Conservation (phyloP, 352 stramenopile genomes). For the Globisporangium sylvaticum region DNA sequence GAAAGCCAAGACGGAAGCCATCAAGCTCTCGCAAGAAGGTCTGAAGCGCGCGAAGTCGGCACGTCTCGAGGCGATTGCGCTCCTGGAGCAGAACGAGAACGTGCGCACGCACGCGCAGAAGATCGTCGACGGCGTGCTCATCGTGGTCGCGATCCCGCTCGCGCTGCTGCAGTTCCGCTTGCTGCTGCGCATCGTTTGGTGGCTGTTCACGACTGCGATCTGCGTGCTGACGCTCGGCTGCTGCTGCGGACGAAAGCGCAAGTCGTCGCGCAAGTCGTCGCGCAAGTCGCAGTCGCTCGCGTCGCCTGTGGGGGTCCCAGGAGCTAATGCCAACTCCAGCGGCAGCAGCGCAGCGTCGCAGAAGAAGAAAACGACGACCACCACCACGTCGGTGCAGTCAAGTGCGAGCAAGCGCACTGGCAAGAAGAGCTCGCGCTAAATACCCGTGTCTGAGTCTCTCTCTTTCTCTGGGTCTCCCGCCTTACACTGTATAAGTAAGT, state of each 20-base stretch:
- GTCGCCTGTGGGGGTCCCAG: slow-evolving; percentile 16
- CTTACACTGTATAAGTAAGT: neutral
- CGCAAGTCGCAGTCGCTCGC: slow-evolving; percentile 18
- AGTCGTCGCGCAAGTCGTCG: slow-evolving; percentile 18
- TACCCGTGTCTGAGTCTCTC: neutral
- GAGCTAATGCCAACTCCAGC: neutral
- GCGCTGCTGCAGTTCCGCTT: slow-evolving; percentile 47
- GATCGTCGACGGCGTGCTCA: slow-evolving; percentile 58
- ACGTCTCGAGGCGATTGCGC: slow-evolving; percentile 43
- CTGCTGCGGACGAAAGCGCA: slow-evolving; percentile 55
- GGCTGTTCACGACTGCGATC: slow-evolving; percentile 44
- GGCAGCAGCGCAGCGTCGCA: neutral
- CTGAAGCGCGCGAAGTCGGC: slow-evolving; percentile 41
- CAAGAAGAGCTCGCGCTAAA: slow-evolving; percentile 14
- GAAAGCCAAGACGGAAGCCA: slow-evolving; percentile 32
- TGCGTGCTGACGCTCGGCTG: slow-evolving; percentile 52
- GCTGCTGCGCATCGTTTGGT: slow-evolving; percentile 49
- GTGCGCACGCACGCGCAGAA: slow-evolving; percentile 57
- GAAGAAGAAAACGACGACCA: slow-evolving; percentile 4
- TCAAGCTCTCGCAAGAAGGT: slow-evolving; percentile 40
- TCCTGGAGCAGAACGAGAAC: slow-evolving; percentile 58
- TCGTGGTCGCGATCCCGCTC: slow-evolving; percentile 43
- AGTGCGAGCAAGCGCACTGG: slow-evolving; percentile 11
- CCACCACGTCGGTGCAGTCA: neutral
- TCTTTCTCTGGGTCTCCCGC: neutral